Evolutionary conservation across 75 land plant species (phyloP).

Genomic region (Cunninghamia lanceolata): DNA sequence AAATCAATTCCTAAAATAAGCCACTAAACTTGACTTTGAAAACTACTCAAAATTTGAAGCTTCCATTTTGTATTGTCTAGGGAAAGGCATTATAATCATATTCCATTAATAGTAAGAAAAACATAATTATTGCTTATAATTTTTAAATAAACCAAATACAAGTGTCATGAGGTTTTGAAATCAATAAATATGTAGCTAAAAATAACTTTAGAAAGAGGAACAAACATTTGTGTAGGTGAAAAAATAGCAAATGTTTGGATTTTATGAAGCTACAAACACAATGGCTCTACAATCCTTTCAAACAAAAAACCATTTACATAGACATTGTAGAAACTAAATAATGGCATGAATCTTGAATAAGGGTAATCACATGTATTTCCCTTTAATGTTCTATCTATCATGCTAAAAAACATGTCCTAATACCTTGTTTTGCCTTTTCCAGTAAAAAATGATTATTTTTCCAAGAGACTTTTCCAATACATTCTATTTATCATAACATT

Average conservation of each 20-base stretch:
- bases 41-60: background rate
- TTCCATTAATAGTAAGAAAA: background rate
- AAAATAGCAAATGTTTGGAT: background rate
- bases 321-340: background rate
- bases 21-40: background rate
- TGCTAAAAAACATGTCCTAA: background rate
- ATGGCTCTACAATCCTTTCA: background rate
- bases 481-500: background rate
- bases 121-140: background rate
- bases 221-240: background rate
- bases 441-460: conserved; percentile 50
- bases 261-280: background rate
- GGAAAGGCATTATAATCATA: background rate
- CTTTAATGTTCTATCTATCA: background rate
- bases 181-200: background rate
- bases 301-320: background rate
- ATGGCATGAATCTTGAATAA: background rate
- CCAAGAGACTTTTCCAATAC: background rate
- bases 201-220: background rate
- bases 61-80: background rate
- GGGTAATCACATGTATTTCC: background rate
- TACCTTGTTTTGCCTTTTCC: conserved; percentile 94
- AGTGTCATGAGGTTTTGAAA: background rate
- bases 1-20: background rate
- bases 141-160: background rate